Base-by-base conservation (phyloP, 257 asterid species). In the Craterostigma plantagineum region DNA sequence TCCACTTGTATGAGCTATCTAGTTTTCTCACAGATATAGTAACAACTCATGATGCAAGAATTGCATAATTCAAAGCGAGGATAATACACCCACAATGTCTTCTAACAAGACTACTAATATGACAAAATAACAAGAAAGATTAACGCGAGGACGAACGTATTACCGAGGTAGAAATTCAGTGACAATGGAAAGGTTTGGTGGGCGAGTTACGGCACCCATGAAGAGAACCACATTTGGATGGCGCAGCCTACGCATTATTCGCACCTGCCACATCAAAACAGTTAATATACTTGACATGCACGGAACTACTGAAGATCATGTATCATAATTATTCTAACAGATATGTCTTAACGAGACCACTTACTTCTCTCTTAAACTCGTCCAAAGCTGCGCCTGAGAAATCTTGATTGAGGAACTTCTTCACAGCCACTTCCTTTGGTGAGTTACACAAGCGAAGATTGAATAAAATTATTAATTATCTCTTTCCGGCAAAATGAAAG, bases 171-270 rank as follows among this genome's bases (percentile, higher is more conserved):
- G 70, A 62, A 83, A 90, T 57, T 90, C 99, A 14, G 96, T 79
- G 58, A 90, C 60, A 16, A 90, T 90, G 37, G 99, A 90, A 58
- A 90, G 96, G 52, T 90, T 78, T 47, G 99, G 99, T 6, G 99
- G 94, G 38, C 96, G 79, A 67, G 99, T 90, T 16, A 90, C 93
- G 3, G 99, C 99, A 68, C 99, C 99, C 99, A 90, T 77, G 44
- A 90, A 90, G 57, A 78, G 96, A 55, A 90, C 96, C 45, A 90
- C 78, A 65, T 90, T 90, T 59, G 95, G 96, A 83, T 90, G 96
- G 40, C 99, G 84, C 52, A 83, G 56, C 63, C 95, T 73, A 51
- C 86, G 96, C 99, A 90, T 90, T 46, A 90, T 90, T 51, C 91
- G 75, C 52, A 90, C 99, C 99, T 90, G 75, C 52, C 55, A 66